phyloP scores from a whole-genome alignment of 129 eudicot species.

The Flaveria ramosissima region DNA sequence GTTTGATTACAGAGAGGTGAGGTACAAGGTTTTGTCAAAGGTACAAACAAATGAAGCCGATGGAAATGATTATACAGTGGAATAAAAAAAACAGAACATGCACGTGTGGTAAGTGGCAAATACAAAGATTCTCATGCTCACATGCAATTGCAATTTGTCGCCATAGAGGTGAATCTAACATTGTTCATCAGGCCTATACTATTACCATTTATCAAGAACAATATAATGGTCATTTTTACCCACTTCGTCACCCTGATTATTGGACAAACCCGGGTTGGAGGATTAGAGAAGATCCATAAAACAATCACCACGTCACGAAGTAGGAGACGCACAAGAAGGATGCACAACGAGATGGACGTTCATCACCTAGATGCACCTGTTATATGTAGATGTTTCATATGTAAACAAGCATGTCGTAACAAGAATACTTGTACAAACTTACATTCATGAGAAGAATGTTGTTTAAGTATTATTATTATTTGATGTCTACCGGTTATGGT shows the following conservation, averaged over 20 bases:
- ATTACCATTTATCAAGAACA: no score
- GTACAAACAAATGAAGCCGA: background rate
- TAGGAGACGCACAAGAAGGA: background rate
- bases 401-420: background rate
- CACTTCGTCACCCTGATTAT: background rate
- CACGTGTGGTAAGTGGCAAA: background rate
- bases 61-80: background rate
- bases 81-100: no score
- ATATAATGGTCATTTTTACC: no score
- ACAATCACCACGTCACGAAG: background rate
- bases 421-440: background rate
- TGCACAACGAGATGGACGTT: background rate
- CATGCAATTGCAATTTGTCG: background rate
- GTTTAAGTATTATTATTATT: no score
- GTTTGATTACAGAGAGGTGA: background rate
- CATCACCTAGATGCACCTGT: background rate
- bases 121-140: background rate
- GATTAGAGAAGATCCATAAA: background rate
- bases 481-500: no score
- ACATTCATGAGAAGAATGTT: background rate
- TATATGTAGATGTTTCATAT: background rate
- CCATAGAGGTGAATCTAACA: background rate
- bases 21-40: background rate
- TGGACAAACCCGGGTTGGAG: background rate
- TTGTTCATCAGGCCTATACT: background rate